A percentile compares a stretch with the other conserved stretches of the same genome.
phyloP scores from a whole-genome alignment of 2,329 filamentous ascomycete species.

The Colletotrichum filicis region DNA sequence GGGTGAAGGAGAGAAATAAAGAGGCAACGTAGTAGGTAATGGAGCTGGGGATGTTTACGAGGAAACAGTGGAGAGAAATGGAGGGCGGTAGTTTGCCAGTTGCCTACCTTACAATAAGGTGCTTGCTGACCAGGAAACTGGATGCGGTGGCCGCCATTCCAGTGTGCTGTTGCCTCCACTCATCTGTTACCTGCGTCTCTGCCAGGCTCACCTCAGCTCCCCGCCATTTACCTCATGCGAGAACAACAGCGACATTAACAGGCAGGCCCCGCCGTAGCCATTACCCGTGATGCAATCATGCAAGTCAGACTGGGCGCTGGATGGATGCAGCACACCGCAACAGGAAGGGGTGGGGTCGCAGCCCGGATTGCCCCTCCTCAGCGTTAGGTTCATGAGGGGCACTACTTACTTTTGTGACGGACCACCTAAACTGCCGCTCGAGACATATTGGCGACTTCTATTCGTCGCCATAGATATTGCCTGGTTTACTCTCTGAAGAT shows the following conservation, averaged over 20 bases:
- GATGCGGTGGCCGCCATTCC: conserved; percentile 30
- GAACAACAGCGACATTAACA: neutral
- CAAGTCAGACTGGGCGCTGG: conserved; percentile 22
- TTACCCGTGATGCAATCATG: conserved; percentile 35
- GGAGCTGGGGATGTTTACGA: conserved; percentile 28
- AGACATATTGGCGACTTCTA: neutral
- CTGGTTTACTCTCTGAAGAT: neutral
- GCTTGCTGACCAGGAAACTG: conserved; percentile 2
- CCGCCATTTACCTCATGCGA: conserved; percentile 5
- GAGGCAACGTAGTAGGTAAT: neutral
- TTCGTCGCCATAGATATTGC: neutral
- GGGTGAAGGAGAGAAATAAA: conserved; percentile 17
- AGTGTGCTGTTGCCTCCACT: conserved; percentile 21
- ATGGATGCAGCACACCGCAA: conserved; percentile 33
- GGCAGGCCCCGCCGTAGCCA: conserved; percentile 26
- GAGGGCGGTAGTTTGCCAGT: neutral
- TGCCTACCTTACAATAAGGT: neutral
- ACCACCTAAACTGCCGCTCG: neutral
- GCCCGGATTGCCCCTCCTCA: conserved; percentile 19
- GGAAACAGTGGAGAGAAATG: conserved; percentile 31
- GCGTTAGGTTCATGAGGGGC: neutral
- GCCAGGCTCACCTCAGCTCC: conserved; percentile 9
- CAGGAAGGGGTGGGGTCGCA: conserved; percentile 22
- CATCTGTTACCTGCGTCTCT: neutral
- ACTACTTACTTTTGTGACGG: neutral